Evolutionary conservation across 345 rosid genomes (phyloP), one percentile per base, ranked within the genome.

Genomic region (Salix exigua): DNA sequence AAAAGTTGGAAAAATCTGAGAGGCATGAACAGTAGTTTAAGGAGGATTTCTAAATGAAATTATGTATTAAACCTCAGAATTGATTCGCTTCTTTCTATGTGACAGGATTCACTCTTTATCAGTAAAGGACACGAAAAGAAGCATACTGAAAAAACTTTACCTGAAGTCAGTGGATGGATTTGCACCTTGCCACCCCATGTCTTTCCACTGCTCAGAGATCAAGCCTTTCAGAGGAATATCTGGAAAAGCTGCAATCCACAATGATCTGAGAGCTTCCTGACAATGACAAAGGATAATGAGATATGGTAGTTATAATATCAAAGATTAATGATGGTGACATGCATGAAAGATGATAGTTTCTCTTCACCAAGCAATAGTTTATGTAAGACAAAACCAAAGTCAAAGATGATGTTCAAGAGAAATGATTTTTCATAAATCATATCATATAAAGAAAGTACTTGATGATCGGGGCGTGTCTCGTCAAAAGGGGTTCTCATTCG

Each of bases 161-260:
- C 99, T 90, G 72, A 96, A 96, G 87, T 96, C 99, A 23, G 99
- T 96, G 25, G 99, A 89, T 58, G 99, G 99, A 87, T 93, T 96
- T 72, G 88, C 87, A 81, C 99, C 99, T 86, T 96, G 99, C 99
- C 99, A 96, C 65, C 99, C 99, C 99, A 96, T 96, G 11, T 93
- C 97, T 87, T 96, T 96, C 99, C 99, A 96, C 72, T 96, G 99
- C 81, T 92, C 95, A 31, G 98, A 88, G 67, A 96, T 88, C 84
- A 93, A 71, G 78, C 96, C 92, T 48, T 74, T 85, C 72, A 96
- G 82, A 73, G 71, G 69, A 80, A 88, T 85, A 81, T 88, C 83
- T 5, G 98, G 99, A 84, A 85, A 96, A 61, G 99, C 90, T 30
- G 75, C 73, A 75, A 78, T 71, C 99, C 99, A 96, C 86, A 96